Evolutionary conservation across 805 yeast genomes (phyloP).

Genomic region (Millerozyma miso): DNA sequence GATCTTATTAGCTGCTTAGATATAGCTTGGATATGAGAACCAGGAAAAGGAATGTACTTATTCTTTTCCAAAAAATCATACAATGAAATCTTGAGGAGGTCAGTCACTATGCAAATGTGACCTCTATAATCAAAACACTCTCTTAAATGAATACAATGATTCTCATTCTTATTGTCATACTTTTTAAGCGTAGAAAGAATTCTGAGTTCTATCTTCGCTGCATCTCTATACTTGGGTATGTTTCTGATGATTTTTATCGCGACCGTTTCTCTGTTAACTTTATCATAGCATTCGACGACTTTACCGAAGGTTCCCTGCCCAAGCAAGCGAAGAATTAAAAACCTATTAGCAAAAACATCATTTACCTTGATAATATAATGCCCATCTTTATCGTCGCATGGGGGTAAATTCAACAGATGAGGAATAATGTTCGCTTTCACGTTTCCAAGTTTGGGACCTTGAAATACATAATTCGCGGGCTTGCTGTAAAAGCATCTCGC

Average conservation of each 20-base stretch:
- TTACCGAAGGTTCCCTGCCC: constrained; percentile 95
- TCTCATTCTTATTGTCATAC: constrained; percentile 63
- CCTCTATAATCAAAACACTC: constrained; percentile 91
- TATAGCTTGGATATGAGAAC: constrained; percentile 85
- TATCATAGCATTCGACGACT: constrained; percentile 80
- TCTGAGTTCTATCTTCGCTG: constrained; percentile 87
- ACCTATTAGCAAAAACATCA: constrained; percentile 70
- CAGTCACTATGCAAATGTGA: constrained; percentile 93
- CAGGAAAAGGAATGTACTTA: constrained; percentile 86
- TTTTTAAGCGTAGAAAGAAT: constrained; percentile 70
- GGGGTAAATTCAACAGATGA: constrained; percentile 24
- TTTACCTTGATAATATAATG: constrained; percentile 62
- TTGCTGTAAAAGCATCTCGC: constrained; percentile 39
- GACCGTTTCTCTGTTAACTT: constrained; percentile 52
- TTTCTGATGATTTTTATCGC: constrained; percentile 93
- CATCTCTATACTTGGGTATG: constrained; percentile 91
- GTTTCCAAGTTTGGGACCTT: constrained; percentile 37
- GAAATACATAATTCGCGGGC: constrained; percentile 33
- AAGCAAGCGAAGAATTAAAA: constrained; percentile 59
- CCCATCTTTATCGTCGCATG: constrained; percentile 68
- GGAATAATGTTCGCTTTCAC: constrained; percentile 38
- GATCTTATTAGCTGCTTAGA: constrained; percentile 81
- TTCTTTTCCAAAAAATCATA: constrained; percentile 88
- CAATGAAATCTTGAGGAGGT: constrained; percentile 74
- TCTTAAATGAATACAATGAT: constrained; percentile 77